phyloP scores from a whole-genome alignment of 805 yeast species.

The Ogataea ramenticola region DNA sequence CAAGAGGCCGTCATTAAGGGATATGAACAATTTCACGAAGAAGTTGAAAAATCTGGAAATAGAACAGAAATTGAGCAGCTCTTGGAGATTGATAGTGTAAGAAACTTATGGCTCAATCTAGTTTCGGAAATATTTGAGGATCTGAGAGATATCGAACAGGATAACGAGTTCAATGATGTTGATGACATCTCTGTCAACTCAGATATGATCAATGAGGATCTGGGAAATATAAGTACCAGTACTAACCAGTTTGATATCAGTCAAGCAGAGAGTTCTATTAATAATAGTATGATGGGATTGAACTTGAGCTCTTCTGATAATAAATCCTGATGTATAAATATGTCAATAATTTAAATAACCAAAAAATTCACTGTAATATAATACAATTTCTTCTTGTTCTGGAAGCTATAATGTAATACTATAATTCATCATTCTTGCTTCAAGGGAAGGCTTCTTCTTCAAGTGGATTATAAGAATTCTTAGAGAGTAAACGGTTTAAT shows the following conservation, averaged over 20 bases:
- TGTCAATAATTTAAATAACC: no score
- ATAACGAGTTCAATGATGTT: conserved; percentile 9
- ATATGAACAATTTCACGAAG: conserved; percentile 47
- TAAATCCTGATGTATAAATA: no score
- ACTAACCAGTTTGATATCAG: no score
- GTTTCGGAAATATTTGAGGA: conserved; percentile 24
- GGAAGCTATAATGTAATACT: no score
- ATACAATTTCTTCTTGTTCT: no score
- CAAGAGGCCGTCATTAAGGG: conserved; percentile 52
- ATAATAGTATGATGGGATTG: neutral
- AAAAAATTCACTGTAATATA: no score
- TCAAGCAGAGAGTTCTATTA: neutral
- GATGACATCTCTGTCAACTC: conserved; percentile 4
- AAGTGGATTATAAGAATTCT: conserved; percentile 78
- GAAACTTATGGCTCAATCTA: conserved; percentile 27
- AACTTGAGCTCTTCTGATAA: no score
- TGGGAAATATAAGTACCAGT: no score
- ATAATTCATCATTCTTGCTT: no score
- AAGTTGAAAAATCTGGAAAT: conserved; percentile 17
- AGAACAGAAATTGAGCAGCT: conserved; percentile 36
- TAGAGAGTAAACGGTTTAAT: conserved; percentile 65
- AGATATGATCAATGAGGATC: neutral
- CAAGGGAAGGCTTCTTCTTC: conserved; percentile 45
- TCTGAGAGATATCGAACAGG: conserved; percentile 2
- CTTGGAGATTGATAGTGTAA: conserved; percentile 59